These are phyloP conservation scores for Casuarina equisetifolia DNA, from an alignment of 306 rosid genomes.

Conservation along the genomic window DNA sequence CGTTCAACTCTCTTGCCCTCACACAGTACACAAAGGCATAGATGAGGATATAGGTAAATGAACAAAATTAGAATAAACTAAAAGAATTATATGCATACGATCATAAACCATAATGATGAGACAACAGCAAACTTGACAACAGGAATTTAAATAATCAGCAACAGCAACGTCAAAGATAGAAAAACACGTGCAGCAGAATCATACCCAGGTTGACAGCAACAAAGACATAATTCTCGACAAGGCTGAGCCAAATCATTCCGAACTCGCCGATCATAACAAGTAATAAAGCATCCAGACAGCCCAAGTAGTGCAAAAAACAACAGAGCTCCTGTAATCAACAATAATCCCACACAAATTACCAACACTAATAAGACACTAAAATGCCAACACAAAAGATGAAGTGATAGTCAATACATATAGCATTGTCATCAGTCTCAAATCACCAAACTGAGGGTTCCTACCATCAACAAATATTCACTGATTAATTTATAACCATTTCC, in stretches of 20 bases:
- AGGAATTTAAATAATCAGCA: constrained; percentile 14
- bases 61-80: neutral
- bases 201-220: constrained; percentile 99
- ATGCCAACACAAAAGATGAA: neutral
- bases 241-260: constrained; percentile 99
- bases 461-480: neutral
- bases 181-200: constrained; percentile 19
- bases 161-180: constrained; percentile 18
- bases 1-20: neutral
- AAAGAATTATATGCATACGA: neutral
- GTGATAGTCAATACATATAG: neutral
- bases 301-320: constrained; percentile 95
- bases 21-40: neutral
- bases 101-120: neutral
- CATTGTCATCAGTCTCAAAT: constrained; percentile 5
- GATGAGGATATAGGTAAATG: neutral
- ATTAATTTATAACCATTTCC: neutral
- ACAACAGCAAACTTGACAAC: constrained; percentile 4
- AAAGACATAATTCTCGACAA: constrained; percentile 94
- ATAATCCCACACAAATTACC: constrained; percentile 26
- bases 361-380: neutral
- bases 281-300: constrained; percentile 94
- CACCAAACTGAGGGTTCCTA: neutral
- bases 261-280: constrained; percentile 96
- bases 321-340: constrained; percentile 75